A percentile compares a stretch with the other conserved stretches of the same genome.
Conservation (phyloP, 176 grass and related monocot species). For the Aegilops longissima region DNA sequence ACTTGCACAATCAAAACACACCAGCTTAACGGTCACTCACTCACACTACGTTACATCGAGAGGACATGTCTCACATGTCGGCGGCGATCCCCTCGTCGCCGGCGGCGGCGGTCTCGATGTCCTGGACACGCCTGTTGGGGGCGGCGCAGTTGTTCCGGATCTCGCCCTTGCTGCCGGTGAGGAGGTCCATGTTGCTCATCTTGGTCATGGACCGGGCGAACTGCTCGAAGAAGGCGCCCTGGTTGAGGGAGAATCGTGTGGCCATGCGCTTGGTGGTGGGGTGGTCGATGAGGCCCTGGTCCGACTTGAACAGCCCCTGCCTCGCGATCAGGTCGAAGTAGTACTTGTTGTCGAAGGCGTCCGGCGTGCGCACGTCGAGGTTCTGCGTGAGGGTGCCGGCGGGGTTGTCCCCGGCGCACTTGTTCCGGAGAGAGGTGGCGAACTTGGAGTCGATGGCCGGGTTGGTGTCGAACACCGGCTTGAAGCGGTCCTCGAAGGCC, state of each 20-base stretch:
- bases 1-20: neutral
- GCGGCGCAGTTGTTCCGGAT: conserved; percentile 34
- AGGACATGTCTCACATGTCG: neutral
- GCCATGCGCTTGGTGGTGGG: conserved; percentile 14
- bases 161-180: conserved; percentile 45
- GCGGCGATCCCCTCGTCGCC: neutral
- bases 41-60: neutral
- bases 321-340: conserved; percentile 41
- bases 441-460: conserved; percentile 27
- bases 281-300: conserved; percentile 42
- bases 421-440: neutral
- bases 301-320: conserved; percentile 44
- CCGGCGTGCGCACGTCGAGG: conserved; percentile 35
- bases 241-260: conserved; percentile 27
- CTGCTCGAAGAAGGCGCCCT: conserved; percentile 47
- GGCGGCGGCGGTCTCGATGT: neutral
- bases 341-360: conserved; percentile 63
- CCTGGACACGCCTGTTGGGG: neutral
- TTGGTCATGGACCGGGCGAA: conserved; percentile 44
- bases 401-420: conserved; percentile 6
- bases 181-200: conserved; percentile 43
- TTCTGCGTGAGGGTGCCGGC: neutral
- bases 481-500: conserved; percentile 32
- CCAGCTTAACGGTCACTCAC: neutral
- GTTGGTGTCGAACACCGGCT: neutral